phyloP scores from a whole-genome alignment of 2,329 filamentous ascomycete species.

The Sphaceloma murrayae region DNA sequence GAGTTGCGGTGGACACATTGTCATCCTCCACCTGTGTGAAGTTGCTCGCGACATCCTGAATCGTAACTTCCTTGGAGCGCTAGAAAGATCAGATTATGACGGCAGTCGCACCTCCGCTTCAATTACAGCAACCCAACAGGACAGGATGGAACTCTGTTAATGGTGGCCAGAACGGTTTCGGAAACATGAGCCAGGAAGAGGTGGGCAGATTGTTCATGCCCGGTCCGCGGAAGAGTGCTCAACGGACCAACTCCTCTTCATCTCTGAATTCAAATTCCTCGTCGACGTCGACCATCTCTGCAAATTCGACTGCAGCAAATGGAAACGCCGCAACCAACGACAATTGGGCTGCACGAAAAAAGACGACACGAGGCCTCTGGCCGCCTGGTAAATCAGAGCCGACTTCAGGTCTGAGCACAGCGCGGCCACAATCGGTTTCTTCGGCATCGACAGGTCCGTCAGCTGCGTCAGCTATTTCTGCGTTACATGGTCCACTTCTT shows the following conservation, averaged over 20 bases:
- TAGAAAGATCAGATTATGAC: slow-evolving; percentile 41
- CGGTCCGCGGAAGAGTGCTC: slow-evolving; percentile 69
- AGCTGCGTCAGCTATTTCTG: slow-evolving; percentile 53
- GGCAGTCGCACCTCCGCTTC: slow-evolving; percentile 56
- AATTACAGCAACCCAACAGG: slow-evolving; percentile 51
- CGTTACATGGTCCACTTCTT: slow-evolving; percentile 53
- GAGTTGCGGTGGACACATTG: slow-evolving; percentile 12
- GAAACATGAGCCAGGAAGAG: slow-evolving; percentile 74
- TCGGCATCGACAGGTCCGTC: slow-evolving; percentile 49
- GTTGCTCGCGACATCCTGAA: slow-evolving; percentile 3
- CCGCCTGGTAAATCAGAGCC: slow-evolving; percentile 57
- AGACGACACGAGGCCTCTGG: slow-evolving; percentile 50
- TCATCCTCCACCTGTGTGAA: not conserved
- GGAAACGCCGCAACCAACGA: not conserved
- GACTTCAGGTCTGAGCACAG: slow-evolving; percentile 52
- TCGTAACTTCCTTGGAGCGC: slow-evolving; percentile 5
- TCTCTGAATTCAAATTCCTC: slow-evolving; percentile 59
- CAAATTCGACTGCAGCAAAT: slow-evolving; percentile 28
- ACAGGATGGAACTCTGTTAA: slow-evolving; percentile 53
- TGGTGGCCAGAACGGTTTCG: slow-evolving; percentile 50
- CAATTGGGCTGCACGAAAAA: slow-evolving; percentile 40
- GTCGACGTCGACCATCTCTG: slow-evolving; percentile 54
- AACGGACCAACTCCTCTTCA: slow-evolving; percentile 83
- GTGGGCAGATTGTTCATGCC: slow-evolving; percentile 62
- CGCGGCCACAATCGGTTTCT: slow-evolving; percentile 52